Percentiles rank a stretch among this genome's conserved stretches.
Conservation (phyloP, 805 yeast species). For the Metschnikowia lunata region DNA sequence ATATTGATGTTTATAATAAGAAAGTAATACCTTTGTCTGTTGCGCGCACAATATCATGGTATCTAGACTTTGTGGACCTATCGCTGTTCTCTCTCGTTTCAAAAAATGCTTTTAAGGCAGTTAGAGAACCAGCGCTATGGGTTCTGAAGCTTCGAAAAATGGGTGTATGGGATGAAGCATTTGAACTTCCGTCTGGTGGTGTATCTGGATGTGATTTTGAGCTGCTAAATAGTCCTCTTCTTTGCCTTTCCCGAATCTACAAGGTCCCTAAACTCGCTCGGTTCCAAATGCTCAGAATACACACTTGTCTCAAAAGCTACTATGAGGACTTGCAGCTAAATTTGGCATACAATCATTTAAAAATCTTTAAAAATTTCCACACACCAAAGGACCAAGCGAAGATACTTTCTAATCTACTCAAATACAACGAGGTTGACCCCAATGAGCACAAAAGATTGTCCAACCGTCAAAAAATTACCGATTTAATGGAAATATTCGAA, state of each 20-base stretch:
- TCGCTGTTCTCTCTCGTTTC: conserved; percentile 36
- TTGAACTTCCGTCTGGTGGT: conserved; percentile 4
- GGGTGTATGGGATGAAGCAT: conserved; percentile 35
- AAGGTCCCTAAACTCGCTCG: conserved; percentile 30
- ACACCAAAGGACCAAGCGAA: conserved; percentile 52
- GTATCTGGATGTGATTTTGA: conserved; percentile 7
- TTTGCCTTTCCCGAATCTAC: conserved; percentile 29
- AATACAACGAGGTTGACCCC: conserved; percentile 34
- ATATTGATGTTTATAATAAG: conserved; percentile 40
- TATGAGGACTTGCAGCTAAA: conserved; percentile 44
- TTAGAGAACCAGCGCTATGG: conserved; percentile 39
- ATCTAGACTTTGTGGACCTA: conserved; percentile 36
- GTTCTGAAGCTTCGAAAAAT: conserved; percentile 29
- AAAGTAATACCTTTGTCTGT: conserved; percentile 35
- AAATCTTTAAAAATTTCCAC: conserved; percentile 42
- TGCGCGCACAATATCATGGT: conserved; percentile 31
- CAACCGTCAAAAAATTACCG: conserved; percentile 42
- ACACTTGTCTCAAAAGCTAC: conserved; percentile 36
- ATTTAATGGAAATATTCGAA: conserved; percentile 64
- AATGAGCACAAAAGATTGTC: conserved; percentile 25
- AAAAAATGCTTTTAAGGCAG: conserved; percentile 34
- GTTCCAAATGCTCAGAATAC: conserved; percentile 36
- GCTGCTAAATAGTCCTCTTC: conserved; percentile 25
- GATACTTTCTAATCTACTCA: conserved; percentile 37
- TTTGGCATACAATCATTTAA: conserved; percentile 38